These are phyloP conservation scores for Tetrapisispora taiwanensis DNA, from an alignment of 805 yeast genomes.

Conservation along the genomic window DNA sequence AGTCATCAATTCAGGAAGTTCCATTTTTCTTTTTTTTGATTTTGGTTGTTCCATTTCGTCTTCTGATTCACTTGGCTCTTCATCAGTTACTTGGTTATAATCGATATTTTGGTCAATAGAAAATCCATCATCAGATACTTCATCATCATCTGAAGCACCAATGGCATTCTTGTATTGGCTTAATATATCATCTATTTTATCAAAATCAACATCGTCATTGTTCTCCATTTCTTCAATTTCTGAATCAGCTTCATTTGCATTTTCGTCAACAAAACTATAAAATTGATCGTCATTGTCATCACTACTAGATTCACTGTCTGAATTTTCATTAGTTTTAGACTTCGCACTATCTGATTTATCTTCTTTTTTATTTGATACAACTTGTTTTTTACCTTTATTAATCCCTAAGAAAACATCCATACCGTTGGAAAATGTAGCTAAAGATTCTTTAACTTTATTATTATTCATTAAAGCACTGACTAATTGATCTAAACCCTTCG, in stretches of 20 bases:
- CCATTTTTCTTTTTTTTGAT: constrained; percentile 22
- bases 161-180: constrained; percentile 32
- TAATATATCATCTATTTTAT: constrained; percentile 8
- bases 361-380: constrained; percentile 2
- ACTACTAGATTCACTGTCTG: constrained; percentile 11
- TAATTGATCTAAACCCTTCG: constrained; percentile 18
- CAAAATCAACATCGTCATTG: constrained; percentile 13
- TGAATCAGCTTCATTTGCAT: background rate
- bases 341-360: constrained; percentile 1
- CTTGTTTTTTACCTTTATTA: constrained; percentile 19
- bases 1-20: constrained; percentile 58
- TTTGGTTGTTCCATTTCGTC: constrained; percentile 28
- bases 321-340: constrained; percentile 13
- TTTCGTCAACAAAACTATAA: constrained; percentile 9
- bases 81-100: constrained; percentile 55
- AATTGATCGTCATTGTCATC: background rate
- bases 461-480: constrained; percentile 37
- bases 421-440: constrained; percentile 32
- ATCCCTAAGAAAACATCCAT: constrained; percentile 30
- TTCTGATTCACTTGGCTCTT: constrained; percentile 36
- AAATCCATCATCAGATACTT: constrained; percentile 31
- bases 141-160: constrained; percentile 34
- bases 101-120: constrained; percentile 20
- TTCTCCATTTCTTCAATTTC: constrained; percentile 6
- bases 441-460: constrained; percentile 38